Conservation (phyloP, 176 grass and related monocot genomes). For the Zizania latifolia region DNA sequence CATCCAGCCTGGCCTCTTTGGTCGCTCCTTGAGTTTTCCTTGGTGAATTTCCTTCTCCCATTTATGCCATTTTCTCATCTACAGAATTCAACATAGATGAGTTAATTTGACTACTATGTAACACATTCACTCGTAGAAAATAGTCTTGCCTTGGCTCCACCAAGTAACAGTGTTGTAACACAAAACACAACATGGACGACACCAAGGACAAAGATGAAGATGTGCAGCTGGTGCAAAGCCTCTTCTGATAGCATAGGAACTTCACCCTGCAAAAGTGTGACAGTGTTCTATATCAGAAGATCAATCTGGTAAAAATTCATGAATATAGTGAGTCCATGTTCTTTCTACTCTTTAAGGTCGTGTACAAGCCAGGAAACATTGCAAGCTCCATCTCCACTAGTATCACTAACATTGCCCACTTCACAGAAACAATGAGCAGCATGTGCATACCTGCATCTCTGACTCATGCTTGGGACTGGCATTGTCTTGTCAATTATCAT, state of each 20-base stretch:
- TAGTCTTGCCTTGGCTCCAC: constrained; percentile 56
- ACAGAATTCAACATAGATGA: constrained; percentile 6
- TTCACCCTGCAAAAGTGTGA: constrained; percentile 39
- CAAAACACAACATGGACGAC: constrained; percentile 59
- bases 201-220: constrained; percentile 72
- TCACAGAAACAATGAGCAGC: neutral
- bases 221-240: constrained; percentile 65
- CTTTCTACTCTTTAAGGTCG: neutral
- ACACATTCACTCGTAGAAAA: neutral
- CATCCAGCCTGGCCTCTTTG: constrained; percentile 32
- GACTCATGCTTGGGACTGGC: neutral
- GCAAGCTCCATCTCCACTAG: neutral
- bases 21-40: constrained; percentile 22
- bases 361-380: neutral
- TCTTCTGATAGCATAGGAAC: constrained; percentile 56
- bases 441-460: neutral
- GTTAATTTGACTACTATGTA: constrained; percentile 3
- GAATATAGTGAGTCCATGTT: neutral
- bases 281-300: neutral
- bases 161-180: constrained; percentile 66
- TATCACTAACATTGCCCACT: neutral
- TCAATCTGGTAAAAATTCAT: neutral
- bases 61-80: constrained; percentile 55
- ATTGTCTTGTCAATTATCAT: neutral
- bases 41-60: constrained; percentile 46